Evolutionary conservation across 345 rosid genomes (phyloP), one percentile per base, ranked within the genome.

Genomic region (Euphorbia lathyris): DNA sequence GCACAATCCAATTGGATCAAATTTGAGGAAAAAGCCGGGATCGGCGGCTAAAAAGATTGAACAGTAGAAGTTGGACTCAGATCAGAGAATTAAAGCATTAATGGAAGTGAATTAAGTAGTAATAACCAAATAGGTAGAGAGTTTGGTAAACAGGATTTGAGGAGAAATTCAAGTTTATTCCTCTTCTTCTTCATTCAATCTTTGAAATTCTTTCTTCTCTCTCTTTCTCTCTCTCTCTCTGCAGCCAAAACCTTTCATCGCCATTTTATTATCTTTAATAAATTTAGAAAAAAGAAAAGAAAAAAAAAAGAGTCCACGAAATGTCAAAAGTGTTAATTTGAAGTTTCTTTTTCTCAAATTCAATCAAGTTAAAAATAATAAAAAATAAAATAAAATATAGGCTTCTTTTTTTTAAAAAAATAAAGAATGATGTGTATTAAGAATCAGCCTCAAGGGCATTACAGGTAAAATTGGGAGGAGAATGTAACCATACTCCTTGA

Each of bases 1-100:
- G 13, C 25, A 34, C 3, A 60, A 60, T 10, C 65, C 47, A 32
- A 60, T 58, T 58, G 63, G 40, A 40, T 55, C 58, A 55, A 55
- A 55, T 1, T 22, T 23, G 58, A 51, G 25, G 25, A 51, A 5
- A 51, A 19, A n/a, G 19, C 20, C 29, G 58, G 12, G 29, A 55
- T 55, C 58, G 58, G 29, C 58, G 20, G 26, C 20, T 34, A 1
- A 30, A 30, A 58, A 58, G 65, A 60, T 30, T 19, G 23, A 60
- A 60, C 23, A 36, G 47, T 34, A 9, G 47, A n/a, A 34, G 16
- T 13, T 34, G 26, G 65, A 60, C 23, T 34, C 65, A n/a, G 47
- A 60, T 60, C 63, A 32, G 4, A 59, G 25, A 36, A 30, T 4
- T 14, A 2, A 30, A 14, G 38, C 5, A 58, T 12, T 3, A 16